Percentiles rank a stretch among this genome's conserved stretches.
Evolutionary conservation across 164 flowering plant genomes (phyloP).

Genomic region (Annona cherimola): DNA sequence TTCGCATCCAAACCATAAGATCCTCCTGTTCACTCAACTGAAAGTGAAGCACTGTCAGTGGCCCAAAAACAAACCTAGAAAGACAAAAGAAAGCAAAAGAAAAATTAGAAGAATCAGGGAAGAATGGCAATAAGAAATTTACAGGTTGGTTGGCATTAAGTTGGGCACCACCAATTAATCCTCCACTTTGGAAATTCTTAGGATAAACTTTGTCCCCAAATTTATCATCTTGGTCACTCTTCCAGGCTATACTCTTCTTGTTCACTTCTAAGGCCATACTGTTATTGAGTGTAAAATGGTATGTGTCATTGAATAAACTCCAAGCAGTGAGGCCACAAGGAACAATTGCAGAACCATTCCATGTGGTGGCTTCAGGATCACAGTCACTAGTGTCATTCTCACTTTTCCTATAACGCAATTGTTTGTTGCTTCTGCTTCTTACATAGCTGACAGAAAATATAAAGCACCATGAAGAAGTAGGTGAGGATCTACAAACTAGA

Average conservation of each 20-base stretch:
- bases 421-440: slow-evolving; percentile 73
- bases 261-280: slow-evolving; percentile 34
- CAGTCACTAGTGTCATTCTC: slow-evolving; percentile 33
- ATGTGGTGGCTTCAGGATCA: slow-evolving; percentile 42
- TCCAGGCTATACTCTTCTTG: slow-evolving; percentile 82
- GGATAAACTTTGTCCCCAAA: slow-evolving; percentile 78
- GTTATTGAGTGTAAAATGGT: slow-evolving; percentile 40
- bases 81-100: neutral
- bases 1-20: slow-evolving; percentile 92
- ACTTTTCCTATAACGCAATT: slow-evolving; percentile 36
- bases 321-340: slow-evolving; percentile 92
- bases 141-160: slow-evolving; percentile 73
- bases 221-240: slow-evolving; percentile 65
- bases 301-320: slow-evolving; percentile 90
- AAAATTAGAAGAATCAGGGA: neutral
- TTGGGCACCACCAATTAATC: slow-evolving; percentile 71
- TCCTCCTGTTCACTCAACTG: slow-evolving; percentile 89
- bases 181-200: slow-evolving; percentile 68
- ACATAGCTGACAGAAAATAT: slow-evolving; percentile 52
- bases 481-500: neutral
- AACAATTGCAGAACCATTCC: slow-evolving; percentile 38
- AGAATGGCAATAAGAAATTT: slow-evolving; percentile 6
- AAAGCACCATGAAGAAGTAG: neutral
- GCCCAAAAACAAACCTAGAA: neutral
- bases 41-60: slow-evolving; percentile 3